Evolutionary conservation across 208 protist genomes (phyloP), one percentile per base, ranked within the genome.

Genomic region (Leptomonas pyrrhocoris): DNA sequence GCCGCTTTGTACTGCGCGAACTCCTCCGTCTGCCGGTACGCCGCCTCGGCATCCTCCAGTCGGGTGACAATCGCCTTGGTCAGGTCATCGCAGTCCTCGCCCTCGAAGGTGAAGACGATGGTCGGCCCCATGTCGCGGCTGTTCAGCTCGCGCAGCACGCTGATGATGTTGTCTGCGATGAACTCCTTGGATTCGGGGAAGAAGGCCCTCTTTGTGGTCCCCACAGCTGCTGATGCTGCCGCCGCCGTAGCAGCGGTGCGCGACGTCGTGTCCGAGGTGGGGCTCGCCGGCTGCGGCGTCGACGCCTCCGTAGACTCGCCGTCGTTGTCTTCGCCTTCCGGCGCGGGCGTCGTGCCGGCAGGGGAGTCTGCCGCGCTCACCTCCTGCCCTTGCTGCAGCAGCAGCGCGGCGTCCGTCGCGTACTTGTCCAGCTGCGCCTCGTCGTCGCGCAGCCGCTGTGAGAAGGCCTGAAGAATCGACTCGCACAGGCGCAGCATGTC

Each of bases 81-180:
- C 21, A 98, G 72, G 62, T 96, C 85, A 21, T 94, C 86, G 70
- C 95, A 98, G 61, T 86, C 82, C 61, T 89, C 82, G n/a, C 82
- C 84, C 61, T 95, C 91, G 66, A 98, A 96, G 67, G 74, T 90
- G 79, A 98, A 98, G 57, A 97, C 88, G 69, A 98, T 93, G 18
- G 81, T 88, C 30, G 95, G 95, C 19, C 93, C 88, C 85, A 97
- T 92, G 48, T 97, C 81, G 23, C 89, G 79, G 27, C 77, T 77
- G 68, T 88, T 86, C n/a, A 97, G 75, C 79, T 95, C 86, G n/a
- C 89, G 78, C 74, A 98, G 73, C n/a, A 98, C 81, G 73, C 82
- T 88, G 63, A 95, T 90, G 19, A 96, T 89, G 76, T 95, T 83
- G 48, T 82, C 74, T 11, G 71, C 74, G 43, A 96, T 88, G 80